Evolutionary conservation across 2,329 filamentous ascomycete species (phyloP), one percentile per base, ranked within the genome.

Genomic region (Aspergillus vadensis): DNA sequence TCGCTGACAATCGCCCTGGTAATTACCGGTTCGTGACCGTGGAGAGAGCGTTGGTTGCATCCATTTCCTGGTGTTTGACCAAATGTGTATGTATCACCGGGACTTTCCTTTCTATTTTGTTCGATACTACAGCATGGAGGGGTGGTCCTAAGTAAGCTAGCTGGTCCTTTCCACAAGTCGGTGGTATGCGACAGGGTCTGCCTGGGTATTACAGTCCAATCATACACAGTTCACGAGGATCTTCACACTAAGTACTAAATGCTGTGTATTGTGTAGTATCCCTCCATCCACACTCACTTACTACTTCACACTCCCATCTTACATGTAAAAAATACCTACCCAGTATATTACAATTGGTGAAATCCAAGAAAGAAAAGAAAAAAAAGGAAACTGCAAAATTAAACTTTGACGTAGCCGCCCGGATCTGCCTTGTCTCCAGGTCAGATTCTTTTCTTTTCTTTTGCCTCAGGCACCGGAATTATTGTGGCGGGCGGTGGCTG

Each of bases 1-100:
- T 53, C 32, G 61, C 59, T 67, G 60, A 60, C 60, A 69, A 58
- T 62, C 48, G 43, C 19, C 14, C 43, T 7, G 36, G 65, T 65
- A 63, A 66, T 60, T 61, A 44, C 36, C 30, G 48, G 19, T 59
- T 58, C 21, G 52, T 56, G 63, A 61, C 60, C 55, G 36, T 9
- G 25, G 25, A 15, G 8, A 17, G 47, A 17, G 47, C 15, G 25
- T 9, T 17, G 25, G 15, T 50, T 30, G 47, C 23, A 17, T 30
- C 27, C 12, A 7, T 14, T 21, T 27, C 8, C 44, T 15, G 19
- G 4, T 15, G 15, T 10, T 6, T 50, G 30, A 32, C 47, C 47
- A n/a, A 23, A 7, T 23, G 6, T 25, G 23, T 25, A 25, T 30
- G 47, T 50, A 50, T 50, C 25, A n/a, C 47, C 17, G 27, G 47